These are phyloP conservation scores for Middelhovenomyces tepae DNA, from an alignment of 805 yeast species.

Conservation along the genomic window DNA sequence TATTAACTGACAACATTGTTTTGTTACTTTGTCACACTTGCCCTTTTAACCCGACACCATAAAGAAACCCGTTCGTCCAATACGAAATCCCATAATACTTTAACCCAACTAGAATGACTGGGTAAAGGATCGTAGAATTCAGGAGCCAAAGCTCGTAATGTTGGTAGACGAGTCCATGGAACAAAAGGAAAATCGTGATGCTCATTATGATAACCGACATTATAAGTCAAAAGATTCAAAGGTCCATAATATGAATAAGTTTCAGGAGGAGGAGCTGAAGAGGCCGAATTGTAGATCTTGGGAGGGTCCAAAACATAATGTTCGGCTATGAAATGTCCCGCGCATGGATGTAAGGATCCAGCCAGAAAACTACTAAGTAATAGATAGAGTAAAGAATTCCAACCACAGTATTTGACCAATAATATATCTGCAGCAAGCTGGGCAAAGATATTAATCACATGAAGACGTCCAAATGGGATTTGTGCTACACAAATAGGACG, in stretches of 20 bases:
- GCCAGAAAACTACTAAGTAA: slow-evolving; percentile 74
- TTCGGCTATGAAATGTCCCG: slow-evolving; percentile 95
- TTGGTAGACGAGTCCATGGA: slow-evolving; percentile 77
- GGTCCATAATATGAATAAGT: slow-evolving; percentile 85
- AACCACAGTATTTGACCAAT: slow-evolving; percentile 54
- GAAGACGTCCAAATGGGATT: slow-evolving; percentile 66
- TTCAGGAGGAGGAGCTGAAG: slow-evolving; percentile 41
- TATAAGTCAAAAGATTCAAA: slow-evolving; percentile 74
- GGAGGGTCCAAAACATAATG: slow-evolving; percentile 66
- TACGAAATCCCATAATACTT: slow-evolving; percentile 65
- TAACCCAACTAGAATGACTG: slow-evolving; percentile 65
- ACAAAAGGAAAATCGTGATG: slow-evolving; percentile 94
- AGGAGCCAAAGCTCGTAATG: slow-evolving; percentile 53
- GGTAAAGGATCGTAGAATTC: slow-evolving; percentile 84
- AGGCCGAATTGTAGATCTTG: slow-evolving; percentile 12
- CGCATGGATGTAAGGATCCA: slow-evolving; percentile 87
- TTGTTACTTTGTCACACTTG: slow-evolving; percentile 4
- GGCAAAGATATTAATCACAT: slow-evolving; percentile 51
- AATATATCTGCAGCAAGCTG: slow-evolving; percentile 53
- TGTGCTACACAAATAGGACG: slow-evolving; percentile 82
- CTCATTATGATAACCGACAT: slow-evolving; percentile 89
- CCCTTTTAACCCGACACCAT: slow-evolving; percentile 75
- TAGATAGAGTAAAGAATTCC: slow-evolving; percentile 55
- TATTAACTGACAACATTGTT: slow-evolving; percentile 2
- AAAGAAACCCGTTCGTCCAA: slow-evolving; percentile 57